Conservation (phyloP, 805 yeast species). For the Saturnispora quitensis region DNA sequence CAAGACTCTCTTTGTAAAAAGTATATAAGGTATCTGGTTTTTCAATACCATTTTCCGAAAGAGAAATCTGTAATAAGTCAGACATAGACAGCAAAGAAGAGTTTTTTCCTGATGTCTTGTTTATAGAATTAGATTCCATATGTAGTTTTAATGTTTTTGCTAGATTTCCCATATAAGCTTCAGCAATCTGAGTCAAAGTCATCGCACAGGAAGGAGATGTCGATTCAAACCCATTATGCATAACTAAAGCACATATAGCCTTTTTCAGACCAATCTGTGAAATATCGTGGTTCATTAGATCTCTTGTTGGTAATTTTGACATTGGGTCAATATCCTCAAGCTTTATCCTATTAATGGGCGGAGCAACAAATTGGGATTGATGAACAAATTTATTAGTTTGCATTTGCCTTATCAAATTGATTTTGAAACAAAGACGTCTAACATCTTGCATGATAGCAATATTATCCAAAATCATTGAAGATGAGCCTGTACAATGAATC, state of each 20-base stretch:
- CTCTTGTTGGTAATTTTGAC: slow-evolving; percentile 65
- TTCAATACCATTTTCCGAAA: slow-evolving; percentile 79
- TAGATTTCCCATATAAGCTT: slow-evolving; percentile 65
- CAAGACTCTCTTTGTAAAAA: slow-evolving; percentile 63
- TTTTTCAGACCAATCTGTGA: slow-evolving; percentile 60
- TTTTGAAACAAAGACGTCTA: slow-evolving; percentile 79
- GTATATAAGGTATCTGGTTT: slow-evolving; percentile 69
- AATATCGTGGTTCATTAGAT: slow-evolving; percentile 46
- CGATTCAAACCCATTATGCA: slow-evolving; percentile 89
- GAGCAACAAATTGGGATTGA: slow-evolving; percentile 63
- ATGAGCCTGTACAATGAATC: slow-evolving; percentile 46
- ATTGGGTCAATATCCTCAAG: slow-evolving; percentile 73
- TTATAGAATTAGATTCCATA: slow-evolving; percentile 50
- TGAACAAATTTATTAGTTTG: slow-evolving; percentile 74
- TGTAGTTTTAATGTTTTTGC: slow-evolving; percentile 64
- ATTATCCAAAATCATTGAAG: slow-evolving; percentile 51
- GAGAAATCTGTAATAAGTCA: slow-evolving; percentile 49
- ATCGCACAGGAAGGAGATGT: slow-evolving; percentile 72
- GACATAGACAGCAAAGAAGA: slow-evolving; percentile 21
- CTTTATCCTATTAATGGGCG: slow-evolving; percentile 50
- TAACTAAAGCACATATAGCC: slow-evolving; percentile 66
- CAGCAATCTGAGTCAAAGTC: slow-evolving; percentile 75
- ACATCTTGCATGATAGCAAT: slow-evolving; percentile 79
- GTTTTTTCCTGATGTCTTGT: slow-evolving; percentile 26
- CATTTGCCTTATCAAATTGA: slow-evolving; percentile 80